Percentiles rank a stretch among this genome's conserved stretches.
Evolutionary conservation across 2,329 filamentous ascomycete species (phyloP).

Genomic region (Atkinsonella hypoxylon): DNA sequence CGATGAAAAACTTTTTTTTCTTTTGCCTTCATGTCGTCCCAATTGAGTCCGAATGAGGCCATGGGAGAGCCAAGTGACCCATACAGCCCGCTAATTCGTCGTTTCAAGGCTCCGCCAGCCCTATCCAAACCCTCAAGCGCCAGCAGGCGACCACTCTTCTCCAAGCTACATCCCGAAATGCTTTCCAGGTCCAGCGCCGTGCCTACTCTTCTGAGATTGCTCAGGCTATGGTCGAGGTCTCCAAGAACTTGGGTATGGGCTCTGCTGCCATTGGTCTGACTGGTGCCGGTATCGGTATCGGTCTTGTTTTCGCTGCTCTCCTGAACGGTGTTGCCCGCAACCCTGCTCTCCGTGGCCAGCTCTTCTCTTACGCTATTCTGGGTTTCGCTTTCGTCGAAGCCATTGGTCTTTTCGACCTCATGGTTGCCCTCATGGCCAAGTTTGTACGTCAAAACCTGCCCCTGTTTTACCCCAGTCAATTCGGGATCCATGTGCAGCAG

Average conservation of each 20-base stretch:
- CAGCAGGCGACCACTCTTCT: conserved; percentile 55
- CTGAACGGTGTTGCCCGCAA: conserved; percentile 86
- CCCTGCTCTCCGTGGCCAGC: conserved; percentile 87
- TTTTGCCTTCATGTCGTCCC: conserved; percentile 5
- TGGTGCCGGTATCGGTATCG: conserved; percentile 90
- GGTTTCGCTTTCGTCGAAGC: conserved; percentile 93
- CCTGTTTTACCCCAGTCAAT: neutral
- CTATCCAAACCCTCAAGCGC: conserved; percentile 67
- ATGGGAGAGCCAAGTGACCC: conserved; percentile 20
- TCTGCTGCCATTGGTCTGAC: conserved; percentile 83
- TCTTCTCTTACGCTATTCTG: conserved; percentile 92
- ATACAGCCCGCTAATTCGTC: conserved; percentile 21
- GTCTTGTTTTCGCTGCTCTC: conserved; percentile 85
- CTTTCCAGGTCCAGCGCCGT: conserved; percentile 54
- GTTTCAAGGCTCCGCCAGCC: conserved; percentile 40
- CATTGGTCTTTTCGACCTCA: conserved; percentile 79
- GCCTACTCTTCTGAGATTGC: conserved; percentile 83
- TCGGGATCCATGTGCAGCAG: neutral
- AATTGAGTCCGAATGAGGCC: conserved; percentile 12
- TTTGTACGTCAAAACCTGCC: conserved; percentile 46
- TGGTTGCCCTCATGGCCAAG: conserved; percentile 92
- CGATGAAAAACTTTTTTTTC: conserved; percentile 19
- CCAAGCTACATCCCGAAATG: conserved; percentile 53
- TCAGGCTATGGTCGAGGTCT: conserved; percentile 79
- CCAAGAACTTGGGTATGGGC: conserved; percentile 84